Evolutionary conservation across 805 yeast genomes (phyloP).

Genomic region (Teunomyces barrocoloradensis): DNA sequence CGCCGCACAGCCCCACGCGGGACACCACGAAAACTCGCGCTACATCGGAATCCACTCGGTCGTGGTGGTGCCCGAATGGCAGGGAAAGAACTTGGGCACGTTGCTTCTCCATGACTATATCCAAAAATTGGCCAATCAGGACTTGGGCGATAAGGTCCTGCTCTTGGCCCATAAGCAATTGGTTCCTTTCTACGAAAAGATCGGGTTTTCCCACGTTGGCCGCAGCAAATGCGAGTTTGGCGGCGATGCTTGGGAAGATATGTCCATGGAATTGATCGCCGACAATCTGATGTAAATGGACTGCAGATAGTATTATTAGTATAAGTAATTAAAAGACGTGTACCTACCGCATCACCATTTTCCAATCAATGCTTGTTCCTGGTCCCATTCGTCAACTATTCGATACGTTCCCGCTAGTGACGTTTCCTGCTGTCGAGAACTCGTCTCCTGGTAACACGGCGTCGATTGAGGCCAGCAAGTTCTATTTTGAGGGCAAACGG

Average conservation of each 20-base stretch:
- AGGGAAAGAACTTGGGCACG: constrained; percentile 80
- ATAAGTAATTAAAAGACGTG: not conserved
- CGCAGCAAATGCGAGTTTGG: constrained; percentile 58
- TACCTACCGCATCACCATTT: not conserved
- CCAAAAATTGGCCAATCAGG: constrained; percentile 85
- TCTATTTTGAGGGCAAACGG: constrained; percentile 10
- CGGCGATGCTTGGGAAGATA: constrained; percentile 60
- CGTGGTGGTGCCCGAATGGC: constrained; percentile 73
- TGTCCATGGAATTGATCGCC: constrained; percentile 46
- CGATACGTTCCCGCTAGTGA: constrained; percentile 49
- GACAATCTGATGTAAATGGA: constrained; percentile 21
- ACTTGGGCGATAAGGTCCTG: constrained; percentile 73
- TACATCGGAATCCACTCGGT: constrained; percentile 80
- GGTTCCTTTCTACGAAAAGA: constrained; percentile 72
- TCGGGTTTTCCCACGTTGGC: constrained; percentile 77
- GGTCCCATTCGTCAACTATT: constrained; percentile 43
- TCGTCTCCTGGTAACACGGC: constrained; percentile 12
- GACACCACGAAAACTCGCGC: constrained; percentile 75
- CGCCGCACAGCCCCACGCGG: constrained; percentile 33
- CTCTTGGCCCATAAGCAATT: constrained; percentile 70
- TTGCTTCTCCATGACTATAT: constrained; percentile 82
- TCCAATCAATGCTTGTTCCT: constrained; percentile 31
- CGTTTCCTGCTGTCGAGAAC: constrained; percentile 36
- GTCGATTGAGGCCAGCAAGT: constrained; percentile 8
- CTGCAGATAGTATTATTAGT: no score